phyloP scores from a whole-genome alignment of 805 yeast species.

The Spathaspora hagerdaliae region DNA sequence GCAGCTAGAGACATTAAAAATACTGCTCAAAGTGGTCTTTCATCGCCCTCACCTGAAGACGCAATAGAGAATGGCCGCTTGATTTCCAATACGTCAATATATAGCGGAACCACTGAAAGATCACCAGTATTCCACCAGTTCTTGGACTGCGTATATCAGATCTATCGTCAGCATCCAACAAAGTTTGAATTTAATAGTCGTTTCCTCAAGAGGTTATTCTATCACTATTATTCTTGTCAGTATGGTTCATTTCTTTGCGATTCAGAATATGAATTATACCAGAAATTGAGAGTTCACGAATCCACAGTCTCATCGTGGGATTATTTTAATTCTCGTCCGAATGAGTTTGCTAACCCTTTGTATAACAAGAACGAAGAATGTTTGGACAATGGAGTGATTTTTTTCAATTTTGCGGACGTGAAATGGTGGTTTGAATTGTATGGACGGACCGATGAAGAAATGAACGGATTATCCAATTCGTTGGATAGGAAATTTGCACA shows the following conservation, averaged over 20 bases:
- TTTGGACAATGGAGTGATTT: slow-evolving; percentile 38
- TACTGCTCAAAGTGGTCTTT: slow-evolving; percentile 24
- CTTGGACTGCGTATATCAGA: slow-evolving; percentile 82
- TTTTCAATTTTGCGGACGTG: slow-evolving; percentile 59
- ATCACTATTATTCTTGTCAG: slow-evolving; percentile 90
- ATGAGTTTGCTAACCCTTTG: slow-evolving; percentile 59
- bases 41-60: slow-evolving; percentile 12
- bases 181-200: slow-evolving; percentile 86
- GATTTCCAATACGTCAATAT: slow-evolving; percentile 24
- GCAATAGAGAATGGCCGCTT: slow-evolving; percentile 20
- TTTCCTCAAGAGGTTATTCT: slow-evolving; percentile 75
- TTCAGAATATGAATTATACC: slow-evolving; percentile 58
- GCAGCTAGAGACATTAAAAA: slow-evolving; percentile 40
- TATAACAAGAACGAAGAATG: slow-evolving; percentile 22
- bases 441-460: slow-evolving; percentile 64
- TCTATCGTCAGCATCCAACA: slow-evolving; percentile 63
- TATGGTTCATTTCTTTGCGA: slow-evolving; percentile 87
- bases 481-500: slow-evolving; percentile 40
- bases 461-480: slow-evolving; percentile 40
- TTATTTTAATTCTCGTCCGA: slow-evolving; percentile 72
- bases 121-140: slow-evolving; percentile 95
- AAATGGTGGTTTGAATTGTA: slow-evolving; percentile 88
- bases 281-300: slow-evolving; percentile 29
- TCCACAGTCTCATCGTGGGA: slow-evolving; percentile 88
- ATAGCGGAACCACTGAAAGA: slow-evolving; percentile 35